Percentiles rank a stretch among this genome's conserved stretches.
These are phyloP conservation scores for Apiospora aurea DNA, from an alignment of 2,329 filamentous ascomycete genomes.

Conservation along the genomic window DNA sequence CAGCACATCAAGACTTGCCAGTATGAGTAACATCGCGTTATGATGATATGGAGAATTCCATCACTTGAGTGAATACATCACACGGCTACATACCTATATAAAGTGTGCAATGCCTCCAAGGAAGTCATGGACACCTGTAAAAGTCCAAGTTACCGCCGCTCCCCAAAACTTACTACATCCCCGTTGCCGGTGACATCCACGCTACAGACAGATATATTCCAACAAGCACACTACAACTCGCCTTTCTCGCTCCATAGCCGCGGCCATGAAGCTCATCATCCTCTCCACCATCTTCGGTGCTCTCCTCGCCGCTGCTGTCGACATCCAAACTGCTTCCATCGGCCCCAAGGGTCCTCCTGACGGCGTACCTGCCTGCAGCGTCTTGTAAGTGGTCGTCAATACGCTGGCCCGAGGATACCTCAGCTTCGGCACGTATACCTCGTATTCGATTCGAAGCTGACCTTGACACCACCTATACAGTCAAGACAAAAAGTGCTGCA, in stretches of 20 bases:
- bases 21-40: not conserved
- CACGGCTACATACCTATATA: not conserved
- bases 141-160: not conserved
- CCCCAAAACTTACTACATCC: not conserved
- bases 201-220: not conserved
- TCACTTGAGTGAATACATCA: not conserved
- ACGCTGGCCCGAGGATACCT: not conserved
- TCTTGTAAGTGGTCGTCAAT: not conserved
- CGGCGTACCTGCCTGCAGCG: not conserved
- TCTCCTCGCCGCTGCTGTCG: not conserved
- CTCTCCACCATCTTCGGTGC: not conserved
- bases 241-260: too few species aligned
- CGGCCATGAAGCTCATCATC: not conserved
- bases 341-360: not conserved
- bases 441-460: not conserved
- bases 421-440: not conserved
- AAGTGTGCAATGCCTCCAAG: not conserved
- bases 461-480: not conserved
- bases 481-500: slow-evolving; percentile 21
- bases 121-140: not conserved
- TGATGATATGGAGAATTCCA: not conserved
- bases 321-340: not conserved
- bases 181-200: not conserved
- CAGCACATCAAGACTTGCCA: not conserved
- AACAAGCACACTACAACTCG: not conserved